Percentiles rank a stretch among this genome's conserved stretches.
phyloP scores from a whole-genome alignment of 1,284 basidiomycete species.

The Ceratobasidium sp. region DNA sequence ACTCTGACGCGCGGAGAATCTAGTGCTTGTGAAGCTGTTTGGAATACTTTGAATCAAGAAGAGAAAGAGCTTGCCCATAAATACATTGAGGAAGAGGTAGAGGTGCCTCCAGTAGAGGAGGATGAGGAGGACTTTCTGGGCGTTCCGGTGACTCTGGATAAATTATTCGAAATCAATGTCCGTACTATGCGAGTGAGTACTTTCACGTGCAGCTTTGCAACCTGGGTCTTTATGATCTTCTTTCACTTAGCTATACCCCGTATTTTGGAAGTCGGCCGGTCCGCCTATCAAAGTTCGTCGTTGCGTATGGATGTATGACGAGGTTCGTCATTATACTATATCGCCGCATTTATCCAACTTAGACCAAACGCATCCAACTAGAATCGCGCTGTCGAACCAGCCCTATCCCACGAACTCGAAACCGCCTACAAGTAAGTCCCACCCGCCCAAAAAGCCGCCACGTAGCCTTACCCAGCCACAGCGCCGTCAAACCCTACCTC shows the following conservation, averaged over 20 bases:
- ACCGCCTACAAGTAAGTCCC: constrained; percentile 55
- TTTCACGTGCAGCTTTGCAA: neutral
- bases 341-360: constrained; percentile 8
- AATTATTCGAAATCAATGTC: constrained; percentile 53
- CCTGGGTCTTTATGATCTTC: neutral
- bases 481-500: constrained; percentile 56
- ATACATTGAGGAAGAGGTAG: constrained; percentile 41
- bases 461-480: constrained; percentile 33
- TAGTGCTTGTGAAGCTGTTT: constrained; percentile 50
- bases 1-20: constrained; percentile 49
- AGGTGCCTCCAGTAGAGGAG: constrained; percentile 22
- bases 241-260: constrained; percentile 56
- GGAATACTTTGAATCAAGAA: constrained; percentile 46
- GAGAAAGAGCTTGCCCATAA: constrained; percentile 35
- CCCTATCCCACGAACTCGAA: constrained; percentile 62
- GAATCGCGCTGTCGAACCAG: constrained; percentile 54
- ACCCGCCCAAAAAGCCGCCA: neutral
- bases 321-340: constrained; percentile 53
- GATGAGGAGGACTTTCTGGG: constrained; percentile 43
- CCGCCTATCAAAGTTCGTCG: constrained; percentile 59
- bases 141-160: constrained; percentile 51
- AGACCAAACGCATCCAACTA: constrained; percentile 36
- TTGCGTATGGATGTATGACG: constrained; percentile 63
- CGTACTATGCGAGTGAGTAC: constrained; percentile 50
- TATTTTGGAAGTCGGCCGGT: constrained; percentile 63